Evolutionary conservation across 2,329 filamentous ascomycete genomes (phyloP), one percentile per base, ranked within the genome.

Genomic region (Pseudocercospora pini-densiflorae): DNA sequence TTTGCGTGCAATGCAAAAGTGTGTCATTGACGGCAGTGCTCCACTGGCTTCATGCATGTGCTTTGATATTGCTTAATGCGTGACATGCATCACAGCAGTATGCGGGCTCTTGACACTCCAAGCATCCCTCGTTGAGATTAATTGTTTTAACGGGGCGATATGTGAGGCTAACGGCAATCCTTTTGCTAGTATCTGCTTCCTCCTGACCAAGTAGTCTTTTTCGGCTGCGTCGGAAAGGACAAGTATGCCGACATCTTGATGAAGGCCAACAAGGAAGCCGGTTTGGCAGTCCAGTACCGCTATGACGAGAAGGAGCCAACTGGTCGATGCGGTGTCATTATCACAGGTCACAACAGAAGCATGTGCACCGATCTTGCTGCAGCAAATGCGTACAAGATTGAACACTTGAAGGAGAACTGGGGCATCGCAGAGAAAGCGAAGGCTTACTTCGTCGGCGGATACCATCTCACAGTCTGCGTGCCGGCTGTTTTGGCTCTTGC

Each of bases 361-460:
- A 90, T 99, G 86, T 92, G 91, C 86, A 99, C 95, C 69, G 93
- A 98, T 77, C 90, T 99, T 65, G 95, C 91, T 69, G 95, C 95
- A 69, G 95, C 95, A 74, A 99, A 99, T 85, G 91, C 93, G 85
- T 99, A 99, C 85, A 94, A 94, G 82, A 80, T 97, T 61, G 93
- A 95, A 70, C 95, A 99, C 81, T 84, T 99, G 80, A 93, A 97
- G 88, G 89, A 94, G 82, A 90, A 98, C 81, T 99, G 95, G 95
- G 87, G 88, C 72, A 86, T 97, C 60, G 95, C 95, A 67, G 89
- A 98, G 88, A 89, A 91, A 75, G 94, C 94, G 64, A 88, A 94
- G 78, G 86, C 91, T 75, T 97, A 90, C 86, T 99, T 97, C 78
- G 89, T 99, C 69, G 95, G 95, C 77, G 95, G 95, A 54, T 99